phyloP scores from a whole-genome alignment of 2,329 filamentous ascomycete genomes.

The Colletotrichum cereale region DNA sequence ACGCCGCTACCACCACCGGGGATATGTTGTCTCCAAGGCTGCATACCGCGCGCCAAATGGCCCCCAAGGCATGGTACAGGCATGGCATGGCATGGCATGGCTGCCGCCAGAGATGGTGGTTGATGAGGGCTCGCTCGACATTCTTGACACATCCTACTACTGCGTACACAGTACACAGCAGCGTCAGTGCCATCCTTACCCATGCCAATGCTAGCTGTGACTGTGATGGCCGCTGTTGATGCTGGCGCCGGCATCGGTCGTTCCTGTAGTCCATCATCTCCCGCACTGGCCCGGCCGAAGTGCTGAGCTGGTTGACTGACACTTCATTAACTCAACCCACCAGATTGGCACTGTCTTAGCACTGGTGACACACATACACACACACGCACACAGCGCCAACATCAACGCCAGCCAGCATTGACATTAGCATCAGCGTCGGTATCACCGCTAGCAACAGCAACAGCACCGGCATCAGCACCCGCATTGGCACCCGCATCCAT shows the following conservation, averaged over 20 bases:
- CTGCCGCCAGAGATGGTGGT: conserved; percentile 5
- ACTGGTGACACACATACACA: not conserved
- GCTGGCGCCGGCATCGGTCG: conserved; percentile 30
- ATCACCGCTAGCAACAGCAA: not conserved
- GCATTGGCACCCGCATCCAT: not conserved
- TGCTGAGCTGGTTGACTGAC: conserved; percentile 8
- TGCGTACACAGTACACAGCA: not conserved
- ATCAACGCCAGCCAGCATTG: not conserved
- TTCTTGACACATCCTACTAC: conserved; percentile 6
- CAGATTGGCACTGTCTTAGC: conserved; percentile 26
- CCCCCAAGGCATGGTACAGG: not conserved
- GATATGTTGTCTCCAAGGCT: not conserved
- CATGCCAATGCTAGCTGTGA: conserved; percentile 4
- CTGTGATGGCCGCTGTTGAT: not conserved
- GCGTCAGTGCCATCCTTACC: conserved; percentile 2
- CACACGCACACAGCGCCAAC: not conserved
- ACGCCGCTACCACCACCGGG: conserved; percentile 20
- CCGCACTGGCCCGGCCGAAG: conserved; percentile 10
- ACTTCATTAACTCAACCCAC: not conserved
- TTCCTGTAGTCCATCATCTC: not conserved
- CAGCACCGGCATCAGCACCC: not conserved
- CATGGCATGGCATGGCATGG: not conserved
- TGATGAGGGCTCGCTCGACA: not conserved
- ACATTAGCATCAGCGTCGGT: not conserved
- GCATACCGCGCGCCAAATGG: not conserved